Evolutionary conservation across 2,329 filamentous ascomycete species (phyloP), one percentile per base, ranked within the genome.

Genomic region (Phaeosphaeria sp.): DNA sequence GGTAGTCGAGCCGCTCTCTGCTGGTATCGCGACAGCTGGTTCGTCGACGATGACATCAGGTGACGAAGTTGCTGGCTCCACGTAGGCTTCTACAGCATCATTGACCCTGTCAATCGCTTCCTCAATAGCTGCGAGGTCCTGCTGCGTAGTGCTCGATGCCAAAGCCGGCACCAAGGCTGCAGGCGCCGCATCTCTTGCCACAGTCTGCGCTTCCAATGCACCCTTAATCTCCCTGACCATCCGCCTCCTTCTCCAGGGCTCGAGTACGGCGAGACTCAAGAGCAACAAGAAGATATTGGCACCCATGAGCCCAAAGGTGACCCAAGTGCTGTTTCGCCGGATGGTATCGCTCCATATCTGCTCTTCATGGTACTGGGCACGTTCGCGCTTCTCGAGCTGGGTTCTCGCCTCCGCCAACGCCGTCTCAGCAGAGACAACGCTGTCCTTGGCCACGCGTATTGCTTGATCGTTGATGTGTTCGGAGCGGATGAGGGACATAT

Each of bases 331-430:
- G 83, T 97, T 97, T 64, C 95, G 85, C 36, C 95, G 86, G 74
- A 99, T 99, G 68, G 96, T 94, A 76, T 99, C 95, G 73, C 92
- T 96, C 95, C 95, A 99, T 55, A 99, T 96, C 81, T 99, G 95
- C 81, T 99, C 95, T 80, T 99, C 95, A 77, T 99, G 95, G 78
- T 99, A 99, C 59, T 96, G 87, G 60, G 91, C 91, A 51, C 97
- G 82, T 68, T 98, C 97, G 50, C 89, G 88, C 60, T 90, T 88
- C 74, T 91, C 94, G 53, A 99, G 81, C 68, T 89, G 86, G 51
- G 88, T 86, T 54, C 89, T 86, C 0, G 93, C 86, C 60, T 91
- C 89, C 78, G 97, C 91, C 59, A 96, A 88, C 30, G 91, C 87
- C 45, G 86, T 85, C 80, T 99, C 95, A 1, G 92, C 89, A 57